Percentiles rank a stretch among this genome's conserved stretches.
These are phyloP conservation scores for Alternaria gansuensis DNA, from an alignment of 2,329 filamentous ascomycete genomes.

Conservation along the genomic window DNA sequence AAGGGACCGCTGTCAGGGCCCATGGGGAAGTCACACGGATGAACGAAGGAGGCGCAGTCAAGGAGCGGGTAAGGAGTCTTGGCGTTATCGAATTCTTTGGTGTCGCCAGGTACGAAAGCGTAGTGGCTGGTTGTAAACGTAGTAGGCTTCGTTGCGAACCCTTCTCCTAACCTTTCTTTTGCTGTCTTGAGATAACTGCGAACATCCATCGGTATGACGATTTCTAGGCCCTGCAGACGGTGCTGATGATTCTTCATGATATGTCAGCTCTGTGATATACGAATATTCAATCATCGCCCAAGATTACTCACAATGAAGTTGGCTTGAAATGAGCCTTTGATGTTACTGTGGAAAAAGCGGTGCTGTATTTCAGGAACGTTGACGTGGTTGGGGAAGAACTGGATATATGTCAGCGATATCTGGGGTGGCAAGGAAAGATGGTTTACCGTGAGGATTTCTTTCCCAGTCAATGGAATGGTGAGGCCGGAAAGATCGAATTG, in stretches of 20 bases:
- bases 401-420: background rate
- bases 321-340: background rate
- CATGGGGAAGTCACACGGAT: background rate
- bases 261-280: background rate
- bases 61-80: background rate
- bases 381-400: slow-evolving; percentile 2
- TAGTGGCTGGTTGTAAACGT: background rate
- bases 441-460: slow-evolving; percentile 1
- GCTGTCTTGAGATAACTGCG: background rate
- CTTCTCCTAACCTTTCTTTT: background rate
- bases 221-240: background rate
- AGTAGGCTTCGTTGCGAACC: background rate
- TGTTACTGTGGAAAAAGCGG: background rate
- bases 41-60: background rate
- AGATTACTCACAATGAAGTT: background rate
- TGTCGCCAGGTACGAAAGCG: background rate
- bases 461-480: slow-evolving; percentile 2
- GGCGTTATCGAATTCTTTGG: background rate
- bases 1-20: slow-evolving; percentile 4
- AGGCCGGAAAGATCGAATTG: background rate
- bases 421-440: background rate
- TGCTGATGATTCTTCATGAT: background rate
- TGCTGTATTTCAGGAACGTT: slow-evolving; percentile 1
- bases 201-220: background rate
- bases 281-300: background rate